phyloP scores from a whole-genome alignment of 495 filamentous ascomycete species.

The Neurospora hispaniola region DNA sequence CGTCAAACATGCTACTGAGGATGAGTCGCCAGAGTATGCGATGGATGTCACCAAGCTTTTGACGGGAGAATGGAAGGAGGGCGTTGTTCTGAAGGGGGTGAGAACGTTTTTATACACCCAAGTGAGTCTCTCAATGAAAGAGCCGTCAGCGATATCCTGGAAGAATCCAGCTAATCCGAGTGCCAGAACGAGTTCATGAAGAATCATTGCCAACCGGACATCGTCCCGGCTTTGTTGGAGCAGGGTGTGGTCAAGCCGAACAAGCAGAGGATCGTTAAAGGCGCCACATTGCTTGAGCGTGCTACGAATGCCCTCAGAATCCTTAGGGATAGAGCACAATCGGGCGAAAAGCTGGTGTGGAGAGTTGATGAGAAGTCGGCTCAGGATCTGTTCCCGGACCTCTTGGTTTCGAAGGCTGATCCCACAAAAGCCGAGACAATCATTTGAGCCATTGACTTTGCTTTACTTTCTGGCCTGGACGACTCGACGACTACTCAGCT shows the following conservation, averaged over 20 bases:
- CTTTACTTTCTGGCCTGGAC: background rate
- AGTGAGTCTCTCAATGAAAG: constrained; percentile 17
- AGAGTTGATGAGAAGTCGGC: constrained; percentile 24
- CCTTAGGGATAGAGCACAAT: constrained; percentile 31
- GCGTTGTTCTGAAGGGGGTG: constrained; percentile 37
- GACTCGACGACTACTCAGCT: background rate
- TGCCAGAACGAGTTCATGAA: constrained; percentile 39
- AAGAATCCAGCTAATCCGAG: background rate
- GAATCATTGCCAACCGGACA: constrained; percentile 34
- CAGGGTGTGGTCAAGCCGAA: constrained; percentile 37
- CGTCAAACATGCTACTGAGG: constrained; percentile 29
- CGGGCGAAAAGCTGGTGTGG: constrained; percentile 43
- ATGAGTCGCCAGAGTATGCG: constrained; percentile 29
- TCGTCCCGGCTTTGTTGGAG: constrained; percentile 38
- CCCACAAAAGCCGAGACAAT: background rate
- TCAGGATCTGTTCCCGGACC: background rate
- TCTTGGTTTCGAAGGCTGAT: background rate
- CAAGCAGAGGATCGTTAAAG: constrained; percentile 35
- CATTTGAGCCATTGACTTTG: background rate
- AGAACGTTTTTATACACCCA: constrained; percentile 38
- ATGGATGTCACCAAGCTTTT: constrained; percentile 27
- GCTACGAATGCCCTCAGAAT: constrained; percentile 34
- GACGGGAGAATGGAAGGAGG: constrained; percentile 32
- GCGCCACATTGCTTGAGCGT: constrained; percentile 36
- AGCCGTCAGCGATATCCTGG: background rate